Evolutionary conservation across 2,329 filamentous ascomycete genomes (phyloP).

Genomic region (Phialocephala sp.): DNA sequence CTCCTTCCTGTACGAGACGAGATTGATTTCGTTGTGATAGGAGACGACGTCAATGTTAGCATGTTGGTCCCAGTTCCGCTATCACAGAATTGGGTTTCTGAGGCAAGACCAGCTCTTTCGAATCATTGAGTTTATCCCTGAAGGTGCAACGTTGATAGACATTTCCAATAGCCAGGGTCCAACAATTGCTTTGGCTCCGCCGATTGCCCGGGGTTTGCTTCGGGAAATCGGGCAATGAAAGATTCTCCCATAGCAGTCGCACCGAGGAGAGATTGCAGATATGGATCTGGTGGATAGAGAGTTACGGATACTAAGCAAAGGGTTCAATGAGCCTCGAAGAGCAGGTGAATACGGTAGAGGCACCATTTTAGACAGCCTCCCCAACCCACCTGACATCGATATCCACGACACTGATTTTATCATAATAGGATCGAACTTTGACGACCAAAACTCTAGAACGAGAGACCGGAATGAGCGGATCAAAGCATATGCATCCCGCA

Average conservation of each 20-base stretch:
- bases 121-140: neutral
- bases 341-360: neutral
- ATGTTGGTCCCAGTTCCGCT: neutral
- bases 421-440: neutral
- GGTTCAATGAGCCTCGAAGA: too few species aligned
- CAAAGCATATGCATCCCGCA: too few species aligned
- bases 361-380: neutral
- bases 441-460: neutral
- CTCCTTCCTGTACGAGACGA: neutral
- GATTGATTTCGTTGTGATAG: neutral
- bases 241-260: too few species aligned
- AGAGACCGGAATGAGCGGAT: too few species aligned
- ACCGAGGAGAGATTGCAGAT: too few species aligned
- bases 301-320: too few species aligned
- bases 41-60: neutral
- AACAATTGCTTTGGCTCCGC: too few species aligned
- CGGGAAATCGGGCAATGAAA: too few species aligned
- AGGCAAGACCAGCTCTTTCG: neutral
- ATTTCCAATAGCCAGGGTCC: too few species aligned
- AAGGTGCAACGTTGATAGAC: too few species aligned
- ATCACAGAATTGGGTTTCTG: neutral
- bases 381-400: neutral
- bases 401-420: neutral
- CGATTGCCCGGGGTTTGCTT: too few species aligned
- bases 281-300: too few species aligned